Base-by-base conservation (phyloP, 73 alveolate genomes). In the Blepharisma stoltei region DNA sequence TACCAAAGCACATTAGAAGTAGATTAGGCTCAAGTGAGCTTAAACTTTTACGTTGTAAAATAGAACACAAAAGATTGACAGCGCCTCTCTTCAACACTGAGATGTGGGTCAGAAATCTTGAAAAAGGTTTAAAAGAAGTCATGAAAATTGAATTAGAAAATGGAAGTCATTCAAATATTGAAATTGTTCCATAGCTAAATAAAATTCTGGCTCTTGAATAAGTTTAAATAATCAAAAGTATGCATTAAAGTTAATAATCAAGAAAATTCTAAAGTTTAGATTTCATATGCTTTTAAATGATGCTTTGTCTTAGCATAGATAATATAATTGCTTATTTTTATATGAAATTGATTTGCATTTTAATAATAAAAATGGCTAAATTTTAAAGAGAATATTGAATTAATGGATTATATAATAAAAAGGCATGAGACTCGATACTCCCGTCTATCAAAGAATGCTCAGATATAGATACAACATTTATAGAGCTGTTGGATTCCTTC, bases 81-180 rank as follows among this genome's bases (percentile, higher is more conserved):
- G 55, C 75, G 6, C 90, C 90, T 46, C 78, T 76, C 9, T 82
- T 82, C 55, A 67, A 82, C 68, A 82, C 90, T 11, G 9, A 32
- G 55, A 54, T 60, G 32, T 77, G 86, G 85, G 90, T 82, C 7
- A 8, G 75, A 52, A 73, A 82, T 48, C 38, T 82, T 69, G 90
- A 82, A 54, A 37, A 54, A 54, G 90, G 84, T 25, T 60, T 20
- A 20, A 60, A 20, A 25, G 18, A 8, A 20, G 46, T 60, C 11
- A 38, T 60, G 23, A 60, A 60, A 20, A n/a, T 60, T 25, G 73
- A 60, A n/a, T 14, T 8, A 9, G 18, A 20, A 60, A 38, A 38
- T 9, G 38, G 18, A 60, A 60, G 45, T 20, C 73, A n/a, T 14
- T 14, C 18, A 60, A 14, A 60, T 25, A 60, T 60, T 25, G 73